Evolutionary conservation across 768 basidiomycete species (phyloP).

Genomic region (Pleurotus djamor): DNA sequence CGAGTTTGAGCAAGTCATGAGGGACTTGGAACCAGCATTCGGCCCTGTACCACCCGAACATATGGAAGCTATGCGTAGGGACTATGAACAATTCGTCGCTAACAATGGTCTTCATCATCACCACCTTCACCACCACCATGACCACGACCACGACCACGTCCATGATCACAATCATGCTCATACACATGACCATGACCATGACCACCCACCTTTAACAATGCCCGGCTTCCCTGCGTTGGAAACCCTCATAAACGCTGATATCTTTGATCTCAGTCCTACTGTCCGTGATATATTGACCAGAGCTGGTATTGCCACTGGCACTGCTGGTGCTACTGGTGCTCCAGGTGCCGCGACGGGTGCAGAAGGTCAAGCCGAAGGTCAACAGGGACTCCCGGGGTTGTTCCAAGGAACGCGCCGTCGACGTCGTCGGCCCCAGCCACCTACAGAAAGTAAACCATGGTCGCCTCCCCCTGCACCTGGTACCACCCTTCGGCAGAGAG

Average conservation of each 20-base stretch:
- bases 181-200: neutral
- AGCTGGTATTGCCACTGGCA: neutral
- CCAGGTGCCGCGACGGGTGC: no score
- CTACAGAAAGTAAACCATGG: slow-evolving; percentile 47
- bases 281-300: no score
- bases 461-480: slow-evolving; percentile 63
- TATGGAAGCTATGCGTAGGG: neutral
- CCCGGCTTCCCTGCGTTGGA: no score
- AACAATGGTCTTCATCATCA: neutral
- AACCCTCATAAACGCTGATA: no score
- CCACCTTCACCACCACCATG: neutral
- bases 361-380: neutral
- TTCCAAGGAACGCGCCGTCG: neutral
- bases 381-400: neutral
- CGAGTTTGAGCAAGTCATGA: neutral
- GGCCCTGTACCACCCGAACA: neutral
- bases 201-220: no score
- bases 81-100: neutral
- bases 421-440: slow-evolving; percentile 7
- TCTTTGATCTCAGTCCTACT: no score
- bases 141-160: neutral
- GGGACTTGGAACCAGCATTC: neutral
- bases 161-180: neutral
- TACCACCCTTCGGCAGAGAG: slow-evolving; percentile 65
- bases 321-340: neutral